Conservation (phyloP, 192 early-diverging fungal genomes). For the Gamsiella multidivaricata region DNA sequence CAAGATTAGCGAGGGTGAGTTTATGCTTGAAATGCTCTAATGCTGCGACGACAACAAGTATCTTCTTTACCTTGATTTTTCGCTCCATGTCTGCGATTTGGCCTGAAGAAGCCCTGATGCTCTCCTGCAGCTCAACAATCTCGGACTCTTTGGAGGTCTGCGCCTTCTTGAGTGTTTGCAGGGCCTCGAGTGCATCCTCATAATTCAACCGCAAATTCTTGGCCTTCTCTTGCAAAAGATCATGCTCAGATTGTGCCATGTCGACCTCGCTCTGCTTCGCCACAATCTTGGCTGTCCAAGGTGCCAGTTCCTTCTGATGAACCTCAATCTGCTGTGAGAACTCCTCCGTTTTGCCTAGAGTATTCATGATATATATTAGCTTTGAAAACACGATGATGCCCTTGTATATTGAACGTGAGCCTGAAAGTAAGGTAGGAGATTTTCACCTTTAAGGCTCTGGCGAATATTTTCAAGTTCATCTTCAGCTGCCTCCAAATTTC, state of each 20-base stretch:
- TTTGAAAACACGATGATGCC: background rate
- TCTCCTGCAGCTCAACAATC: conserved; percentile 62
- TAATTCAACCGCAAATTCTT: conserved; percentile 62
- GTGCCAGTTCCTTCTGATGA: conserved; percentile 85
- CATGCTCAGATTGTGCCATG: conserved; percentile 81
- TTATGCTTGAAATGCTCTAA: background rate
- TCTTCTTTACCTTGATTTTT: conserved; percentile 39
- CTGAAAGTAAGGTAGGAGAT: too few relatives aligned
- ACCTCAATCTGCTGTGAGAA: conserved; percentile 85
- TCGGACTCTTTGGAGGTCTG: conserved; percentile 52
- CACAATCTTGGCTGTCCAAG: conserved; percentile 88
- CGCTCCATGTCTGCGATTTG: conserved; percentile 40
- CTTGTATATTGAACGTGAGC: background rate
- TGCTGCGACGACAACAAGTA: background rate
- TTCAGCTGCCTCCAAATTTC: conserved; percentile 73
- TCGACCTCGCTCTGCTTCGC: conserved; percentile 79
- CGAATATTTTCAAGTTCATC: conserved; percentile 80
- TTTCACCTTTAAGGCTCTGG: conserved; percentile 68
- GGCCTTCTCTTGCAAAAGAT: conserved; percentile 78
- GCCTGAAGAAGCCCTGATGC: conserved; percentile 37
- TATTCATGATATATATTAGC: background rate
- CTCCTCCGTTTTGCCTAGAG: conserved; percentile 85
- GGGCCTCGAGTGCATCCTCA: conserved; percentile 67
- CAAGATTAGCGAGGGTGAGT: background rate
- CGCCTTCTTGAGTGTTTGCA: conserved; percentile 35